phyloP scores from a whole-genome alignment of 768 basidiomycete genomes.

The Phanerochaete sordida region DNA sequence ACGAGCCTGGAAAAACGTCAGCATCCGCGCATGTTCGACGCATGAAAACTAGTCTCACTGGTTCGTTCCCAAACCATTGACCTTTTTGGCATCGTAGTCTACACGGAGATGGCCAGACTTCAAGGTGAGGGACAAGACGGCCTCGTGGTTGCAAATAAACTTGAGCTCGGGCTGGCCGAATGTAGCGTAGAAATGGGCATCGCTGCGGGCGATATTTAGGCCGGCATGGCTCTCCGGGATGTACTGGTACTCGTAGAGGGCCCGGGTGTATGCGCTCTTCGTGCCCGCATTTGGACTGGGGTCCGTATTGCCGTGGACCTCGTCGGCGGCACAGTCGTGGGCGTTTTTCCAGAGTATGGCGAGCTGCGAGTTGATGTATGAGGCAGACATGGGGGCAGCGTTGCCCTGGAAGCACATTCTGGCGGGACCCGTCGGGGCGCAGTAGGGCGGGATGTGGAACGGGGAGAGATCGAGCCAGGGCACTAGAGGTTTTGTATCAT shows the following conservation, averaged over 20 bases:
- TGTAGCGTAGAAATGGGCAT: slow-evolving; percentile 12
- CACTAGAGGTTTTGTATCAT: neutral
- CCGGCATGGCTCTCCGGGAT: slow-evolving; percentile 2
- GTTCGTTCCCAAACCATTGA: neutral
- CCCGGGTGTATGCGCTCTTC: slow-evolving; percentile 12
- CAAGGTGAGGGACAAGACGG: slow-evolving; percentile 18
- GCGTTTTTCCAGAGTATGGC: slow-evolving; percentile 17
- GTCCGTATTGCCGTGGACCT: slow-evolving; percentile 2
- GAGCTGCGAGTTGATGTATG: slow-evolving; percentile 19
- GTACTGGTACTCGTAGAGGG: slow-evolving; percentile 15
- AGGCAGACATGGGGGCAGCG: slow-evolving; percentile 12
- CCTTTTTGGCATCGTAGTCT: slow-evolving; percentile 4
- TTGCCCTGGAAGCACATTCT: slow-evolving; percentile 20
- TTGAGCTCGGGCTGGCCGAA: slow-evolving; percentile 22
- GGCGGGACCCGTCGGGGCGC: neutral
- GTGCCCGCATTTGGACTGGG: slow-evolving; percentile 8
- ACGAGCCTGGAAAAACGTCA: neutral
- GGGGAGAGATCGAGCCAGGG: neutral
- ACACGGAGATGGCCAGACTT: slow-evolving; percentile 18
- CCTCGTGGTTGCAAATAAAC: slow-evolving; percentile 30
- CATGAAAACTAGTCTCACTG: neutral
- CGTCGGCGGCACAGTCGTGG: slow-evolving; percentile 4
- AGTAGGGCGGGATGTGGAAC: neutral
- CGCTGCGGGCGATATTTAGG: neutral
- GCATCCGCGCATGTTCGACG: neutral